Conservation (phyloP, 768 basidiomycete species). For the Phallus indusiatus region DNA sequence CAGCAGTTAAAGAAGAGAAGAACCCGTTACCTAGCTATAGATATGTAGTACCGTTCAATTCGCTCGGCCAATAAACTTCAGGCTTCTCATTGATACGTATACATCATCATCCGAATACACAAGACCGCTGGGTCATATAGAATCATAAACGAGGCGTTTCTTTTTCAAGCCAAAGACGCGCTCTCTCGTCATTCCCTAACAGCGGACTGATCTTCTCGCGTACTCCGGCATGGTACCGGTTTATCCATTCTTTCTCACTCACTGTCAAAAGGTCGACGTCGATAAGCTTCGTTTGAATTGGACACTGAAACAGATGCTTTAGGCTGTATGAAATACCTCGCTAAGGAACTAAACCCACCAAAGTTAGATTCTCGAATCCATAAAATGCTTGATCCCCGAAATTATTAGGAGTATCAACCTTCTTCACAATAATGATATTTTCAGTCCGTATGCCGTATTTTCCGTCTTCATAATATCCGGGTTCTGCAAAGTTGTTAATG, state of each 20-base stretch:
- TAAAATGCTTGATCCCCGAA: conserved; percentile 84
- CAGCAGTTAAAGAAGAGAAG: no score
- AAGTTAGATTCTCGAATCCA: conserved; percentile 77
- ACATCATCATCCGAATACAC: no score
- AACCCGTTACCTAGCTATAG: no score
- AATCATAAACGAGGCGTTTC: conserved; percentile 24
- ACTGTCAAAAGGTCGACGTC: conserved; percentile 50
- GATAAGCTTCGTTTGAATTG: conserved; percentile 80
- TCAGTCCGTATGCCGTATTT: conserved; percentile 90
- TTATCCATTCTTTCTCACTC: conserved; percentile 74
- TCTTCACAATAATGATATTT: conserved; percentile 71
- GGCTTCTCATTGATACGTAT: no score
- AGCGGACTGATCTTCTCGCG: conserved; percentile 64
- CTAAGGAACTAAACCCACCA: conserved; percentile 41
- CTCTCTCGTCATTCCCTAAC: conserved; percentile 50
- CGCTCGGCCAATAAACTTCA: no score
- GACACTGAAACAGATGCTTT: conserved; percentile 37
- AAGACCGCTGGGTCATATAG: neutral
- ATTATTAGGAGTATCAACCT: conserved; percentile 57
- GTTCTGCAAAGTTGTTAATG: conserved; percentile 37
- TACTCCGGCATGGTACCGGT: conserved; percentile 73
- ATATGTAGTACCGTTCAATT: no score
- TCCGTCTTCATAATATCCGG: conserved; percentile 89
- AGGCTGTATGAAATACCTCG: neutral
- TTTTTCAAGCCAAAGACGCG: conserved; percentile 52